Evolutionary conservation across 2,329 filamentous ascomycete species (phyloP), one percentile per base, ranked within the genome.

Genomic region (Ceratocystis colombiana): DNA sequence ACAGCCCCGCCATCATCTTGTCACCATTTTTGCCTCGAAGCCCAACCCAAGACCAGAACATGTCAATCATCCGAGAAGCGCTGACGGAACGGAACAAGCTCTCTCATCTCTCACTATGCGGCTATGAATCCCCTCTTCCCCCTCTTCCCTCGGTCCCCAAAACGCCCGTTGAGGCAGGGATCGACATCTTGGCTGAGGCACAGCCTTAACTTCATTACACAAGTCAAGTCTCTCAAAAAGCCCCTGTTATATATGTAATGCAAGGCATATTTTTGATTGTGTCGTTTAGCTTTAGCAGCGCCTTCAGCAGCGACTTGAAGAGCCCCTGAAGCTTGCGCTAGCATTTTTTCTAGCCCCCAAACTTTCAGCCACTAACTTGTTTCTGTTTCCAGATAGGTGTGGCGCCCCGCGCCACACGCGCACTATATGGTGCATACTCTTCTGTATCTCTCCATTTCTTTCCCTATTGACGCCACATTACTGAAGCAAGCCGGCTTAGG

Each of bases 181-280:
- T 59, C 55, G 2, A n/a, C 55, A 59, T n/a, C 28, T 59, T 59
- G 55, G 55, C 55, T 59, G 55, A 59, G 55, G 55, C 55, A 59
- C 55, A 59, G 55, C 55, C 30, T 37, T 59, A 12, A n/a, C 30
- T 7, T 10, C 53, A 28, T 17, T 57, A 33, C 12, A 28, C 53
- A 28, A 57, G 53, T 57, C 12, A 20, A 22, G 17, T 50, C n/a
- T 15, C 37, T 41, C 10, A 15, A 41, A 41, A 41, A 41, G 37
- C 37, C 37, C 37, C 37, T 41, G 37, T 41, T 41, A 2, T 3
- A 15, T 41, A 15, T 12, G 37, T 12, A 41, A 28, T 53, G 25
- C 48, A 25, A 22, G n/a, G 8, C 17, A 28, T 53, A 53, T 53
- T 28, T 53, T 7, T 7, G 10, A 12, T 28, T 53, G 20, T 53